Percentiles rank a stretch among this genome's conserved stretches.
Conservation (phyloP, 2,329 filamentous ascomycete genomes). For the Pestalotiopsis sp. region DNA sequence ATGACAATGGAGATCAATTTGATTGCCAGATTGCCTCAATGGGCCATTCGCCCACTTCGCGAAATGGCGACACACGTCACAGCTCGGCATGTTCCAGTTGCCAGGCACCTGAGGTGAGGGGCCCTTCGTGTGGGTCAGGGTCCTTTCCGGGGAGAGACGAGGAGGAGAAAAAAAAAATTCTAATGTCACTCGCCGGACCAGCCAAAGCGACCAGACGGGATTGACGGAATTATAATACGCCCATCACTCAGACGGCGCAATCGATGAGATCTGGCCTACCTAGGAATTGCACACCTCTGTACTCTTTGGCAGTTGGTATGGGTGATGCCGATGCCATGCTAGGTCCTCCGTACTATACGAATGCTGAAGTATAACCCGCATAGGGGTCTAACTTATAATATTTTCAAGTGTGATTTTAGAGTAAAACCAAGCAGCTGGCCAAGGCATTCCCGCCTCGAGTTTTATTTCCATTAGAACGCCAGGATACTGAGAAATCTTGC, state of each 20-base stretch:
- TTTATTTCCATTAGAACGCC: too few species aligned
- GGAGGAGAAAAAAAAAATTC: neutral
- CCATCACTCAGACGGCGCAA: neutral
- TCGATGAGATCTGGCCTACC: neutral
- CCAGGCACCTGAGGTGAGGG: neutral
- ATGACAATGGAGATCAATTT: neutral
- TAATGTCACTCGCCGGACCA: neutral
- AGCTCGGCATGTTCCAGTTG: conserved; percentile 5
- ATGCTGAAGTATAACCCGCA: neutral
- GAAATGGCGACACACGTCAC: conserved; percentile 7
- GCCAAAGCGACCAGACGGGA: neutral
- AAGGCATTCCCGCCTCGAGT: too few species aligned
- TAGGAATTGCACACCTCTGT: too few species aligned
- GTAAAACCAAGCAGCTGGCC: too few species aligned
- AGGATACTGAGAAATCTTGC: too few species aligned
- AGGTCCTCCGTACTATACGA: neutral
- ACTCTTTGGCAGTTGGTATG: too few species aligned
- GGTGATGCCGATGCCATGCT: neutral
- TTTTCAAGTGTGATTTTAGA: neutral
- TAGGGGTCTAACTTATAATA: neutral
- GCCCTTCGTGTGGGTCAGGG: conserved; percentile 7
- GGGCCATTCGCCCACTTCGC: neutral
- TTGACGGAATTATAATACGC: neutral
- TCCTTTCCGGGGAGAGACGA: neutral
- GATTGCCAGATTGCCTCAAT: neutral